Percentiles rank a stretch among this genome's conserved stretches.
phyloP scores from a whole-genome alignment of 805 yeast species.

The Cyberlindnera maritima region DNA sequence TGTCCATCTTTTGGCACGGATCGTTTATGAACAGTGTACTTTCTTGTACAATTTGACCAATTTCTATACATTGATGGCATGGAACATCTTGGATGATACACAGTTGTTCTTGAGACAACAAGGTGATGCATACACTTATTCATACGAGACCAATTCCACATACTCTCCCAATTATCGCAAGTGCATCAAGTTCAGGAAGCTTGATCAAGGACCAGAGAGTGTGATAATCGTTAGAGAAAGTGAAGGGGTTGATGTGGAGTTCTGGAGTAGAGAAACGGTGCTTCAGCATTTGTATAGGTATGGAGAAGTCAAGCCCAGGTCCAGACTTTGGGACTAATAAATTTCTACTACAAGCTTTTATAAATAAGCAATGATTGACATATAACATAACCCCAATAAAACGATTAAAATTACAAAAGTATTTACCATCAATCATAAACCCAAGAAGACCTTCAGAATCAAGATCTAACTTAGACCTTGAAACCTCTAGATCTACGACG shows the following conservation, averaged over 20 bases:
- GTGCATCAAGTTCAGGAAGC: constrained; percentile 5
- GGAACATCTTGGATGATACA: constrained; percentile 22
- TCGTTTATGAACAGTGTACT: neutral
- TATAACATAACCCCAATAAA: constrained; percentile 18
- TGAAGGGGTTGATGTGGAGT: constrained; percentile 11
- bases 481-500: constrained; percentile 98
- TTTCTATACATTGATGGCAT: constrained; percentile 20
- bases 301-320: constrained; percentile 1
- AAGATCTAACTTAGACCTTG: constrained; percentile 79
- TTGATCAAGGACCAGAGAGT: neutral
- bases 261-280: constrained; percentile 23
- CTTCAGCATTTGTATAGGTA: constrained; percentile 8
- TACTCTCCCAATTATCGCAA: constrained; percentile 19
- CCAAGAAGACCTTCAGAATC: constrained; percentile 1
- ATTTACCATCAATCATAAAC: constrained; percentile 15
- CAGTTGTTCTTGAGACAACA: constrained; percentile 3
- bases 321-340: constrained; percentile 16
- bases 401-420: constrained; percentile 15
- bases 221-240: neutral
- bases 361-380: constrained; percentile 18
- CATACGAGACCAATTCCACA: constrained; percentile 14
- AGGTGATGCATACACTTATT: constrained; percentile 10
- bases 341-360: constrained; percentile 6
- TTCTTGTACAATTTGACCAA: neutral
- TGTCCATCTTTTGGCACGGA: neutral